phyloP scores from a whole-genome alignment of 768 basidiomycete species.

The Amanita pseudoporphyria region DNA sequence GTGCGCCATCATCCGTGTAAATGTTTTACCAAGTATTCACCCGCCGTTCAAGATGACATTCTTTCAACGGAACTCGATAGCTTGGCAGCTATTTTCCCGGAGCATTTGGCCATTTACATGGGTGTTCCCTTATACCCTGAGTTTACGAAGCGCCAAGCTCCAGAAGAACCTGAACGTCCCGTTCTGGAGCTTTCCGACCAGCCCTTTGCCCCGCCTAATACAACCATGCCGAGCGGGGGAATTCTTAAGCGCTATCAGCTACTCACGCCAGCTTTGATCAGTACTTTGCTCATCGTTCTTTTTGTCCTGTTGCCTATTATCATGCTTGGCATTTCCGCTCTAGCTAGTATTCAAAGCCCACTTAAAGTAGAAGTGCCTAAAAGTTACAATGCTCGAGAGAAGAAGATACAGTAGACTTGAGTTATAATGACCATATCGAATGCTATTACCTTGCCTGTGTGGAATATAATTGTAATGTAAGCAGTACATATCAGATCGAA shows the following conservation, averaged over 20 bases:
- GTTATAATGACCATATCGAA: not conserved
- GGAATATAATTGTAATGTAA: too few relatives aligned
- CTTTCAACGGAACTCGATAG: conserved; percentile 25
- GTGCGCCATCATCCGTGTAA: conserved; percentile 21
- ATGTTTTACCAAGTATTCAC: not conserved
- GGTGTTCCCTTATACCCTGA: conserved; percentile 32
- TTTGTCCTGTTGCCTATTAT: conserved; percentile 63
- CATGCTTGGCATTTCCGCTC: conserved; percentile 51
- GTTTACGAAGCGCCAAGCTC: conserved; percentile 31
- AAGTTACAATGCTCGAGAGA: conserved; percentile 59
- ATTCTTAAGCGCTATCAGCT: conserved; percentile 70
- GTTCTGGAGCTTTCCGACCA: conserved; percentile 13
- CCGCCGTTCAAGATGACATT: not conserved
- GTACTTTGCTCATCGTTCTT: conserved; percentile 49
- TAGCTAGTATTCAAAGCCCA: conserved; percentile 69
- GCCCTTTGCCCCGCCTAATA: conserved; percentile 15
- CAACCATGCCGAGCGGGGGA: conserved; percentile 38
- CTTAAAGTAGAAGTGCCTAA: conserved; percentile 54
- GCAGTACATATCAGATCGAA: too few relatives aligned
- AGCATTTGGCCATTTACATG: conserved; percentile 58
- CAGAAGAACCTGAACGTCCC: conserved; percentile 16
- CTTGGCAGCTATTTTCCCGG: conserved; percentile 40
- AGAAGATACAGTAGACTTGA: conserved; percentile 55
- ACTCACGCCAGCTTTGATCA: conserved; percentile 68
- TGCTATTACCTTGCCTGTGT: not conserved